Percentiles rank a stretch among this genome's conserved stretches.
Evolutionary conservation across 305 asterid species (phyloP).

Genomic region (Vinca major): DNA sequence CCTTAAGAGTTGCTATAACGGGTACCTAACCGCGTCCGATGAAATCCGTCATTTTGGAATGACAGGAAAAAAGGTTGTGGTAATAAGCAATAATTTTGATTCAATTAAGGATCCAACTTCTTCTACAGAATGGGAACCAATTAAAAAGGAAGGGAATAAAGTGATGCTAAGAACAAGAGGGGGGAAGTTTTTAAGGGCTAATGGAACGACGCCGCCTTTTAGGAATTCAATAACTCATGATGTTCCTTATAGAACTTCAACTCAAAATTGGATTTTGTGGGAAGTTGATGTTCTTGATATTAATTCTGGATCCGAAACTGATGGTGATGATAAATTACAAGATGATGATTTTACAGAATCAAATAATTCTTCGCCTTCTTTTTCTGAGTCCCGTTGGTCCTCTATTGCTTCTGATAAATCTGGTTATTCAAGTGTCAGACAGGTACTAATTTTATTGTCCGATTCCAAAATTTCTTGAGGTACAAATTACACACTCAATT

Average conservation of each 20-base stretch:
- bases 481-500: no score
- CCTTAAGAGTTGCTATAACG: slow-evolving; percentile 13
- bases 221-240: slow-evolving; percentile 33
- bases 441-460: neutral
- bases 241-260: slow-evolving; percentile 30
- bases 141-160: slow-evolving; percentile 47
- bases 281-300: slow-evolving; percentile 24
- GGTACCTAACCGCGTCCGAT: slow-evolving; percentile 22
- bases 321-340: slow-evolving; percentile 5
- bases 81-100: neutral
- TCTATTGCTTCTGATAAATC: slow-evolving; percentile 5
- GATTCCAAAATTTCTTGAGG: no score
- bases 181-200: slow-evolving; percentile 28
- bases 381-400: slow-evolving; percentile 1
- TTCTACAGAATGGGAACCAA: slow-evolving; percentile 29
- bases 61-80: slow-evolving; percentile 31
- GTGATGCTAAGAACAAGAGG: slow-evolving; percentile 43
- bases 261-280: slow-evolving; percentile 30
- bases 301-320: no score
- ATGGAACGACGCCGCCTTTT: slow-evolving; percentile 30
- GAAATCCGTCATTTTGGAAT: slow-evolving; percentile 17
- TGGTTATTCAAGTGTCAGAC: slow-evolving; percentile 3
- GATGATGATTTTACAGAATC: slow-evolving; percentile 20
- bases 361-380: slow-evolving; percentile 6
- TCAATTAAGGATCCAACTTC: neutral